These are phyloP conservation scores for Pharus latifolius DNA, from an alignment of 176 grass and related monocot species.

Conservation along the genomic window DNA sequence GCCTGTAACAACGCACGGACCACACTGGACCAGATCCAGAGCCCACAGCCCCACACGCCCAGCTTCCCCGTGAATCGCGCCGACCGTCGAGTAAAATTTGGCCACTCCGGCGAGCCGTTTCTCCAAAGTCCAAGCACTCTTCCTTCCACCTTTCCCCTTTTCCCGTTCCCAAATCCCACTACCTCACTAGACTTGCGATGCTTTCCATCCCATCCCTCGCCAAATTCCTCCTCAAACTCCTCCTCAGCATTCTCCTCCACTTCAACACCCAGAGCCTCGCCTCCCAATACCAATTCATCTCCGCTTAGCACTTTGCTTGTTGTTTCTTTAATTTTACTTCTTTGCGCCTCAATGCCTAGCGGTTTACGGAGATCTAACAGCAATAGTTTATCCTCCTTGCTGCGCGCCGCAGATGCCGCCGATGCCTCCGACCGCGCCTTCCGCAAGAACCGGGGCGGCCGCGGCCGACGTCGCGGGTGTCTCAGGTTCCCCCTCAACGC, in stretches of 20 bases:
- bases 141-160: neutral
- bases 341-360: neutral
- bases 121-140: neutral
- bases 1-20: too few relatives aligned
- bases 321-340: too few relatives aligned
- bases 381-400: slow-evolving; percentile 47
- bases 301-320: neutral
- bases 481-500: slow-evolving; percentile 44
- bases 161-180: slow-evolving; percentile 11
- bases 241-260: slow-evolving; percentile 23
- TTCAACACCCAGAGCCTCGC: neutral
- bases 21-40: too few relatives aligned
- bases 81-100: neutral
- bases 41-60: neutral
- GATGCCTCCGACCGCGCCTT: neutral
- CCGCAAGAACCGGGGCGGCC: slow-evolving; percentile 4
- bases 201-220: slow-evolving; percentile 31
- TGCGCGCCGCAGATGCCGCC: slow-evolving; percentile 16
- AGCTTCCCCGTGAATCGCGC: slow-evolving; percentile 13
- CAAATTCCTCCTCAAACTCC: slow-evolving; percentile 17
- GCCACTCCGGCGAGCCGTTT: neutral
- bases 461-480: slow-evolving; percentile 18
- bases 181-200: slow-evolving; percentile 7
- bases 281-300: slow-evolving; percentile 19
- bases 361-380: slow-evolving; percentile 42